These are phyloP conservation scores for Leccinum angustisporum DNA, from an alignment of 1,284 basidiomycete genomes.

Conservation along the genomic window DNA sequence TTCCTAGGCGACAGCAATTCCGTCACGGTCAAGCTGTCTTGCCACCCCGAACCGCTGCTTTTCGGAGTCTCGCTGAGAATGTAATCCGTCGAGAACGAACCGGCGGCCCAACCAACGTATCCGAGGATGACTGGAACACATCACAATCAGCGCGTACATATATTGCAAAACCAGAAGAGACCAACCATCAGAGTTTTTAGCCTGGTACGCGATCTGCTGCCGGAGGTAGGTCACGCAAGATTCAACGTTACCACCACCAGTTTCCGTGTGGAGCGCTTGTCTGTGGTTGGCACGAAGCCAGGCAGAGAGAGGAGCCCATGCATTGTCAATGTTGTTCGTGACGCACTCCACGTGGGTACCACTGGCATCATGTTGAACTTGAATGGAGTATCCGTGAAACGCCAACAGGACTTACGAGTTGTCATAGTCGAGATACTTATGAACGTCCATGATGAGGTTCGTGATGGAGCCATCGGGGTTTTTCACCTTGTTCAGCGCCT, in stretches of 20 bases:
- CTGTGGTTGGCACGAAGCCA: constrained; percentile 53
- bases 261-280: constrained; percentile 63
- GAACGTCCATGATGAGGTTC: constrained; percentile 59
- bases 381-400: constrained; percentile 1
- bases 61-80: constrained; percentile 40
- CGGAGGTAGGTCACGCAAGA: constrained; percentile 49
- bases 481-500: constrained; percentile 47
- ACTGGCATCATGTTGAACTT: constrained; percentile 27
- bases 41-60: constrained; percentile 38
- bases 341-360: constrained; percentile 37
- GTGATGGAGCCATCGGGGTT: constrained; percentile 53
- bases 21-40: constrained; percentile 41
- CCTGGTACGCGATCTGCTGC: constrained; percentile 51
- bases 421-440: constrained; percentile 64
- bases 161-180: background rate
- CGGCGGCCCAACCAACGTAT: constrained; percentile 47
- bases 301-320: constrained; percentile 47
- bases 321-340: constrained; percentile 51
- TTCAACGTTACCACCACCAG: constrained; percentile 55
- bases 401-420: constrained; percentile 39
- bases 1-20: constrained; percentile 43
- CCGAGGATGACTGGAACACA: constrained; percentile 39
- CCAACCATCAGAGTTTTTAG: constrained; percentile 50
- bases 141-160: constrained; percentile 6
- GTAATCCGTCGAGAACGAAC: constrained; percentile 36